Evolutionary conservation across 2,329 filamentous ascomycete genomes (phyloP).

Genomic region (Exophiala alcalophila): DNA sequence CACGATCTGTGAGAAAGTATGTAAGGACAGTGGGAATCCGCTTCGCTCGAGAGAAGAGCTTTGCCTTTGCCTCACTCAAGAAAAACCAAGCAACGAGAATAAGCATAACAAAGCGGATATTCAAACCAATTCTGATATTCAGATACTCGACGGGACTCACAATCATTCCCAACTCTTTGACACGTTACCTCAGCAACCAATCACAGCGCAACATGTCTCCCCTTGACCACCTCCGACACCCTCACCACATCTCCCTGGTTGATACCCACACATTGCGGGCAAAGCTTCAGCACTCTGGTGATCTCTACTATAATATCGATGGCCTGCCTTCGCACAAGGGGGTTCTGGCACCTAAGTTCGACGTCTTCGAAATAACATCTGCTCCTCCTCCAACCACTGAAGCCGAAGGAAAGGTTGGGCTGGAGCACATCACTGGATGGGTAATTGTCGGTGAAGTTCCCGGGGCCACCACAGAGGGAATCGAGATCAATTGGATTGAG

Average conservation of each 20-base stretch:
- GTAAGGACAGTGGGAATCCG: too few relatives aligned
- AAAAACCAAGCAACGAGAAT: too few relatives aligned
- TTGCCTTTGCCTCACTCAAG: too few relatives aligned
- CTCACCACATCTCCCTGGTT: conserved; percentile 18
- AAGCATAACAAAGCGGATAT: too few relatives aligned
- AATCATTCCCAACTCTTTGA: neutral
- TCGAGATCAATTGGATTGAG: conserved; percentile 14
- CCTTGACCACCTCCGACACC: conserved; percentile 7
- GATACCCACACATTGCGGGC: conserved; percentile 16
- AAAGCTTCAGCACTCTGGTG: conserved; percentile 13
- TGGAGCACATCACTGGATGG: conserved; percentile 4
- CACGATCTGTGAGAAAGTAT: too few relatives aligned
- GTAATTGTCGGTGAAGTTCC: conserved; percentile 13
- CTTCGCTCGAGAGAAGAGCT: too few relatives aligned
- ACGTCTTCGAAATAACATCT: conserved; percentile 11
- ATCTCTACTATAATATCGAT: conserved; percentile 17
- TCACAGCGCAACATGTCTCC: conserved; percentile 4
- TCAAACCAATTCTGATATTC: too few relatives aligned
- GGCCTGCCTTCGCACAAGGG: conserved; percentile 16
- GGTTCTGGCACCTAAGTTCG: conserved; percentile 14
- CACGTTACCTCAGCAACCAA: neutral
- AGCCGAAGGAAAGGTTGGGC: too few relatives aligned
- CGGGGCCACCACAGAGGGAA: conserved; percentile 1
- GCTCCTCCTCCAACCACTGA: neutral
- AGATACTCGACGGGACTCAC: too few relatives aligned